Conservation (phyloP, 257 asterid genomes). For the Nicotiana noctiflora region DNA sequence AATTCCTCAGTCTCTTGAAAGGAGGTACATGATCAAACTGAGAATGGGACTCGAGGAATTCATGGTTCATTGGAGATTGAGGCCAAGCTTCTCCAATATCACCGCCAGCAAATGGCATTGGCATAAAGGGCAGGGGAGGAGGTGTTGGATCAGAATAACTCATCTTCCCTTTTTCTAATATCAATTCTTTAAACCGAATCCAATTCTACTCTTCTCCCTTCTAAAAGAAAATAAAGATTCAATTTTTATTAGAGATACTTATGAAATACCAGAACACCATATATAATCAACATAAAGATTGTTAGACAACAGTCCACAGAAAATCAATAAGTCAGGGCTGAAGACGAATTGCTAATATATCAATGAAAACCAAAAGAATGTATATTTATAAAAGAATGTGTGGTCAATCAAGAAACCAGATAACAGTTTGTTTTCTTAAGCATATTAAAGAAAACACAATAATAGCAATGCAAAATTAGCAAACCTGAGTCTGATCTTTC, state of each 20-base stretch:
- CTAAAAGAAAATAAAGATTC: neutral
- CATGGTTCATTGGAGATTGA: slow-evolving; percentile 21
- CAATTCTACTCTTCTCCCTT: neutral
- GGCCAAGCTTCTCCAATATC: slow-evolving; percentile 37
- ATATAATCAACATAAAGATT: neutral
- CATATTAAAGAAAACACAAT: neutral
- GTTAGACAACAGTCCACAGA: neutral
- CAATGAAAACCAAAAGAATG: neutral
- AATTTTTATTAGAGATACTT: neutral
- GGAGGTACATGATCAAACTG: slow-evolving; percentile 36
- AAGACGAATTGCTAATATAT: neutral
- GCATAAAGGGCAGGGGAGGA: slow-evolving; percentile 19
- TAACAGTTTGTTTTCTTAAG: neutral
- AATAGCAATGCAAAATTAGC: neutral
- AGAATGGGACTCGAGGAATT: slow-evolving; percentile 22
- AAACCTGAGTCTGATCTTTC: neutral
- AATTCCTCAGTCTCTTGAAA: slow-evolving; percentile 30
- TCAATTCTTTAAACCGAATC: neutral
- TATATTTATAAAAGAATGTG: neutral
- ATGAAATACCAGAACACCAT: neutral
- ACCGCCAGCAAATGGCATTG: slow-evolving; percentile 32
- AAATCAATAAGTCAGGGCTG: neutral
- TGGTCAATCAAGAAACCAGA: neutral
- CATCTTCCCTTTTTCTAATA: slow-evolving; percentile 25
- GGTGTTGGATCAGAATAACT: slow-evolving; percentile 51